Evolutionary conservation across 306 rosid genomes (phyloP).

Genomic region (Cicer pinnatifidum): DNA sequence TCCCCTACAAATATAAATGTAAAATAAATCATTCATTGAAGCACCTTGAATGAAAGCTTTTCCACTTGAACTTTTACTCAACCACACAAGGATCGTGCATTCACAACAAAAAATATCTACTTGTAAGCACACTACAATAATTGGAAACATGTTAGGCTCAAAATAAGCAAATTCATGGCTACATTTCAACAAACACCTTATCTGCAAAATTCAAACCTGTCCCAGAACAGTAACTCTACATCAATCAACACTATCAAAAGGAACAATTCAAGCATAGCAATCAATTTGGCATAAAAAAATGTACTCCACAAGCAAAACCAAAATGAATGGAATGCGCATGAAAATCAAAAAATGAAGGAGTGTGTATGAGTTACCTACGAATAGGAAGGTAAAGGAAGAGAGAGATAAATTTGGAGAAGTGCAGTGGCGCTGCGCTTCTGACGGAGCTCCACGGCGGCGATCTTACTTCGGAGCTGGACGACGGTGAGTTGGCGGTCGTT

Average conservation of each 20-base stretch:
- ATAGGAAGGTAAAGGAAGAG: not conserved
- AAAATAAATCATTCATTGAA: not conserved
- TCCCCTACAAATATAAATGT: no score
- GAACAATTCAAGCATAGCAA: not conserved
- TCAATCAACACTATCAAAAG: not conserved
- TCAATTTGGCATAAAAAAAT: not conserved
- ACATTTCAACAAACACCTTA: constrained; percentile 20
- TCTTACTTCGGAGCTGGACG: not conserved
- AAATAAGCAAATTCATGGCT: not conserved
- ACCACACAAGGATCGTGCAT: not conserved
- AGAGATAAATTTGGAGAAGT: not conserved
- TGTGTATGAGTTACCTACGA: not conserved
- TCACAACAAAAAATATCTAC: not conserved
- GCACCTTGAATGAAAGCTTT: not conserved
- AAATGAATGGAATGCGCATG: not conserved
- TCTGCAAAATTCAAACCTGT: not conserved
- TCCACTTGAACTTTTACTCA: not conserved
- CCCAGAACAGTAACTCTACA: not conserved
- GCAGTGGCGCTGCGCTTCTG: not conserved
- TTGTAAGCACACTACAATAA: not conserved
- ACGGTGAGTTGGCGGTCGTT: not conserved
- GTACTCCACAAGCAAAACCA: not conserved
- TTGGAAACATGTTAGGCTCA: not conserved
- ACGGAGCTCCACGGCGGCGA: not conserved
- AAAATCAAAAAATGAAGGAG: no score